phyloP scores from a whole-genome alignment of 148 eudicot species.

The Persicaria maculosa region DNA sequence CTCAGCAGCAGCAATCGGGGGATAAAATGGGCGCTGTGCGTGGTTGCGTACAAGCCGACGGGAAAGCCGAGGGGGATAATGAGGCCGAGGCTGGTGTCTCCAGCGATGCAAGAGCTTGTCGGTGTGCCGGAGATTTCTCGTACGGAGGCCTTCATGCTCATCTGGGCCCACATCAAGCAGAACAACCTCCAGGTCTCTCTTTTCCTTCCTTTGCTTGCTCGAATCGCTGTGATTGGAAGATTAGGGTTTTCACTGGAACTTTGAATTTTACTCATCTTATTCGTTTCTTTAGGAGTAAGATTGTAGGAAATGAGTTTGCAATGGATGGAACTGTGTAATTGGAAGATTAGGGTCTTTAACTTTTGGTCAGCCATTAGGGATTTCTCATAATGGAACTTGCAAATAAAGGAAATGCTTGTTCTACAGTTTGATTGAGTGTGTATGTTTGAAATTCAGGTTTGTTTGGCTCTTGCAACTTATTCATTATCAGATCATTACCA shows the following conservation, averaged over 20 bases:
- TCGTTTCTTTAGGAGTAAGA: too few species aligned
- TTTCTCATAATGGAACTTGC: not conserved
- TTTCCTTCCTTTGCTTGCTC: not conserved
- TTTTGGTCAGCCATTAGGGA: not conserved
- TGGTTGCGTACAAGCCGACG: slow-evolving; percentile 23
- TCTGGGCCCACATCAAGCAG: slow-evolving; percentile 77
- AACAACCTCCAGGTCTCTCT: slow-evolving; percentile 62
- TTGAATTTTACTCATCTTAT: not conserved
- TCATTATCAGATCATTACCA: too few species aligned
- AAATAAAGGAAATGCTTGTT: not conserved
- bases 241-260: not conserved
- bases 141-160: slow-evolving; percentile 60
- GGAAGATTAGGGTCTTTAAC: not conserved
- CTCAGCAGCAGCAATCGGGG: slow-evolving; percentile 1
- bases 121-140: slow-evolving; percentile 68
- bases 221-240: not conserved
- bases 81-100: slow-evolving; percentile 60
- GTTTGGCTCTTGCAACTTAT: too few species aligned
- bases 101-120: slow-evolving; percentile 61
- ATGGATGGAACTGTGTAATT: not conserved
- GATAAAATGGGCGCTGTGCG: slow-evolving; percentile 15
- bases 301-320: too few species aligned
- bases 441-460: not conserved
- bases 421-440: not conserved
- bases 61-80: slow-evolving; percentile 70